These are phyloP conservation scores for Acanthamoeba culbertsoni DNA, from an alignment of 208 protist genomes.

Conservation along the genomic window DNA sequence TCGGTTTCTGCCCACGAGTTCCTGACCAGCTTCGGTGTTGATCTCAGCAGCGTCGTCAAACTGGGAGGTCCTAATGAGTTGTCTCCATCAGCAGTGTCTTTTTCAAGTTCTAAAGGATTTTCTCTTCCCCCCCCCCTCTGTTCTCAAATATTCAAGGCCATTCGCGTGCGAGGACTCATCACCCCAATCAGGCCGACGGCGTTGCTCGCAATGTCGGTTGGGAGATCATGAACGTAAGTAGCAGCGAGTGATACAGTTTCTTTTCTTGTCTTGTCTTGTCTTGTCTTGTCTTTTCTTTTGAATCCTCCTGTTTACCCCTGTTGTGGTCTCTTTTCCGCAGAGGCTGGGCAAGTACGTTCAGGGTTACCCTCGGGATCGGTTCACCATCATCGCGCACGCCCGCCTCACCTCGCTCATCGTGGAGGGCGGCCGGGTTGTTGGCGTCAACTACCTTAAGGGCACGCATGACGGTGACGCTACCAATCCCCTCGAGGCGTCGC, in stretches of 20 bases:
- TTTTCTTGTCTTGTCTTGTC: background rate
- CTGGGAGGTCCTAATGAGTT: slow-evolving; percentile 88
- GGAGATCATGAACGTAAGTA: background rate
- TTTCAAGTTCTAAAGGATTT: too few species aligned
- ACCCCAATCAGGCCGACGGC: background rate
- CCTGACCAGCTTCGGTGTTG: slow-evolving; percentile 85
- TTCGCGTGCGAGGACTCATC: slow-evolving; percentile 32
- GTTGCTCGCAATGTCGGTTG: background rate
- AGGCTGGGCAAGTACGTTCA: background rate
- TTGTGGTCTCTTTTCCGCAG: background rate
- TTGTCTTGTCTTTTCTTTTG: background rate
- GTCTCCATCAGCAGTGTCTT: background rate
- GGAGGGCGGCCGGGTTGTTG: background rate
- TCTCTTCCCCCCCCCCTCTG: too few species aligned
- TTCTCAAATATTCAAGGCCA: too few species aligned
- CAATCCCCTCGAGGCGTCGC: background rate
- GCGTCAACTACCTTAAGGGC: background rate
- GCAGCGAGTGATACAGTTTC: too few species aligned
- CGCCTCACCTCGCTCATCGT: background rate
- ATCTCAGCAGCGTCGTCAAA: slow-evolving; percentile 88
- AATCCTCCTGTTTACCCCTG: background rate
- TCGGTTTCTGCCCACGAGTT: slow-evolving; percentile 87
- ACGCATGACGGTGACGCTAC: background rate
- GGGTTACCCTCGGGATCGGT: background rate
- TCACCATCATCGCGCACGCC: background rate